Conservation (phyloP, 306 rosid species). For the Comarum palustre region DNA sequence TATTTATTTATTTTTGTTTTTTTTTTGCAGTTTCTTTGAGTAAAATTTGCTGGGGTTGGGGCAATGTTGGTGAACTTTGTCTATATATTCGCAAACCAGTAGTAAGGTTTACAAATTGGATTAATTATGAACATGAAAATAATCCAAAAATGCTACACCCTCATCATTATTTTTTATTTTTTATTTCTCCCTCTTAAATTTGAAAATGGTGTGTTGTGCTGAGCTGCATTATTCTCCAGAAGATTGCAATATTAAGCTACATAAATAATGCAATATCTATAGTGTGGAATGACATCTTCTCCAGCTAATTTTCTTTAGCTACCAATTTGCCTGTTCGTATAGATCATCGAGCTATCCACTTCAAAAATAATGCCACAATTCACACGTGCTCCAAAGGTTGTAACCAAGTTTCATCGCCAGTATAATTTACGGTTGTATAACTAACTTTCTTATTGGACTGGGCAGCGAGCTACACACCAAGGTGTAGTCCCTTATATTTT, state of each 20-base stretch:
- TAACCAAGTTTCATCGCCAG: constrained; percentile 4
- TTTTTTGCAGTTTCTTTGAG: no score
- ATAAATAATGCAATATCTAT: not conserved
- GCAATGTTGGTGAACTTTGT: no score
- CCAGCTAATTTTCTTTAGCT: not conserved
- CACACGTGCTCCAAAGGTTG: constrained; percentile 5
- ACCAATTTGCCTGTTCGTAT: not conserved
- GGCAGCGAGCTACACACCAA: not conserved
- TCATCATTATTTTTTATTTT: no score
- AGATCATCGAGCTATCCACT: not conserved
- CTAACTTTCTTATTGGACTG: constrained; percentile 8
- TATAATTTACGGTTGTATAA: not conserved
- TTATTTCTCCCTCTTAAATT: no score
- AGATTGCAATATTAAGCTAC: not conserved
- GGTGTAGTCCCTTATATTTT: constrained; percentile 7
- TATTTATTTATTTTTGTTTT: no score
- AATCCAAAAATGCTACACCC: no score
- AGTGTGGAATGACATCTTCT: not conserved
- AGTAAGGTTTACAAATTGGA: no score
- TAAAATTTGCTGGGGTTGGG: no score
- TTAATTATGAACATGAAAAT: no score
- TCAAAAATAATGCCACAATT: not conserved
- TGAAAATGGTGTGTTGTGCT: not conserved
- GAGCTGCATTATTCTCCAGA: not conserved
- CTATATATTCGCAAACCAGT: no score